Conservation (phyloP, 208 protist genomes). For the Endotrypanum monterogeii region DNA sequence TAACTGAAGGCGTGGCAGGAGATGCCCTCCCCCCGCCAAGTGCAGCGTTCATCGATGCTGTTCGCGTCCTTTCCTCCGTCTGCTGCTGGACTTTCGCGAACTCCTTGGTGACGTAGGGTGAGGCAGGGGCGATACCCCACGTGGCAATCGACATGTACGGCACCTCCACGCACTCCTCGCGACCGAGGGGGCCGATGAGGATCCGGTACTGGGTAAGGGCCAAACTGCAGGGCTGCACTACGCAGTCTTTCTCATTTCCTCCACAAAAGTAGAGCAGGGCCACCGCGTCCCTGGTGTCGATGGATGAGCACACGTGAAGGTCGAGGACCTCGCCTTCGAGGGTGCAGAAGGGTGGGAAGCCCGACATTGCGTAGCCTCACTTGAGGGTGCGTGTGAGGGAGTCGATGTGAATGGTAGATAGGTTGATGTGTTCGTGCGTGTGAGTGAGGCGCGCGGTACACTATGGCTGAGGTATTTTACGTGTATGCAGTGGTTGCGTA, state of each 20-base stretch:
- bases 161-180: slow-evolving; percentile 32
- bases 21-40: background rate
- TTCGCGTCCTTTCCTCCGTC: slow-evolving; percentile 15
- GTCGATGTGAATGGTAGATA: too few species aligned
- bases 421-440: background rate
- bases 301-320: slow-evolving; percentile 33
- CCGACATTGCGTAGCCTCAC: background rate
- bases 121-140: slow-evolving; percentile 37
- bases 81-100: slow-evolving; percentile 31
- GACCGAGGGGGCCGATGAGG: slow-evolving; percentile 24
- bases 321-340: slow-evolving; percentile 33
- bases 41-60: background rate
- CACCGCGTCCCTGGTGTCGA: slow-evolving; percentile 29
- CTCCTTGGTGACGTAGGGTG: slow-evolving; percentile 12
- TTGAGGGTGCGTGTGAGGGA: slow-evolving; percentile 1
- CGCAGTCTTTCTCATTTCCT: slow-evolving; percentile 34
- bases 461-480: background rate
- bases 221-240: slow-evolving; percentile 36
- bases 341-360: slow-evolving; percentile 23
- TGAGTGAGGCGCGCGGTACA: background rate
- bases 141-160: slow-evolving; percentile 59
- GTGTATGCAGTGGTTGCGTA: background rate
- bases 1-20: background rate
- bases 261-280: slow-evolving; percentile 38
- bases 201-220: slow-evolving; percentile 37